Percentiles rank a stretch among this genome's conserved stretches.
phyloP scores from a whole-genome alignment of 169 alveolate species.

The Perkinsus olseni region DNA sequence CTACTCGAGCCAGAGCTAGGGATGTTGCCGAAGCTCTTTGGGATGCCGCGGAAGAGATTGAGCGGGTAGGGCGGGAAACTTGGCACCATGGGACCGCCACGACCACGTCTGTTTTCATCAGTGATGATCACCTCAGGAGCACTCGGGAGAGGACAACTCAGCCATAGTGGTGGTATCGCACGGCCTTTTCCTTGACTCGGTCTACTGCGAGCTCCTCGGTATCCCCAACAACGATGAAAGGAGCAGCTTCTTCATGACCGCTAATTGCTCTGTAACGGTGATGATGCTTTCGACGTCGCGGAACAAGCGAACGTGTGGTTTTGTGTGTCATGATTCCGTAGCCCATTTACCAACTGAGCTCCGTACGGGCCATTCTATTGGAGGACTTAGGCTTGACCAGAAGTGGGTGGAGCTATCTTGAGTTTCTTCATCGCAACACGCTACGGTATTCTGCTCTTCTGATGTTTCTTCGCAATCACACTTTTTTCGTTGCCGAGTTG shows the following conservation, averaged over 20 bases:
- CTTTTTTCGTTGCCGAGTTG: too few relatives aligned
- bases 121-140: not conserved
- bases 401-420: not conserved
- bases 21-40: not conserved
- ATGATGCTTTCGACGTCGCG: not conserved
- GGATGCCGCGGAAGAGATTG: not conserved
- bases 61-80: not conserved
- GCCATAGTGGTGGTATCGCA: not conserved
- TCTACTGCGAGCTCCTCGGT: not conserved
- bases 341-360: not conserved
- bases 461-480: too few relatives aligned
- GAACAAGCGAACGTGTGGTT: not conserved
- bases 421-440: not conserved
- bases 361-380: not conserved
- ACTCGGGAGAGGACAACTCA: not conserved
- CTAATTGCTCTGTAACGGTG: not conserved
- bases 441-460: not conserved
- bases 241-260: not conserved
- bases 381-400: not conserved
- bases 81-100: not conserved
- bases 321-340: not conserved
- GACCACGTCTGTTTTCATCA: not conserved
- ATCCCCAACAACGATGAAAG: not conserved
- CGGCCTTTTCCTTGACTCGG: not conserved
- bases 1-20: not conserved